These are phyloP conservation scores for Primulina tabacum DNA, from an alignment of 257 asterid species.

Conservation along the genomic window DNA sequence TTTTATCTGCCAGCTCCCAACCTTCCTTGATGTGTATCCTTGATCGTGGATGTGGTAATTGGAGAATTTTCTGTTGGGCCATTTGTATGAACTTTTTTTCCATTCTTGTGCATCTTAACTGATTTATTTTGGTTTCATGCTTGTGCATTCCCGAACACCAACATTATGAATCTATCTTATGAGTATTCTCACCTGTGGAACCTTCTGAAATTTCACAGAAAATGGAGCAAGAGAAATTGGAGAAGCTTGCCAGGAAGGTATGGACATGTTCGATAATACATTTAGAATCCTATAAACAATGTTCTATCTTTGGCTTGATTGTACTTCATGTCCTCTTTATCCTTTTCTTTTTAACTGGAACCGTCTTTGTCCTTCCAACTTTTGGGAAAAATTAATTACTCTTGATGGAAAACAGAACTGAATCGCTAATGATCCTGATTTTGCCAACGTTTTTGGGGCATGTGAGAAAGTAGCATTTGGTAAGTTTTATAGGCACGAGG, in stretches of 20 bases:
- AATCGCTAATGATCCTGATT: neutral
- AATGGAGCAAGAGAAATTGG: conserved; percentile 78
- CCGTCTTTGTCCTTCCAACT: neutral
- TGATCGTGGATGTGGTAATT: neutral
- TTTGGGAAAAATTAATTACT: neutral
- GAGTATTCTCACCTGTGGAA: conserved; percentile 22
- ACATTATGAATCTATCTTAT: neutral
- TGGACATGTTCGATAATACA: conserved; percentile 5
- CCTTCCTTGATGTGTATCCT: neutral
- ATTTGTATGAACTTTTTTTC: neutral
- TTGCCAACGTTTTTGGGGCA: no score
- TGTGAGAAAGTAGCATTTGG: no score
- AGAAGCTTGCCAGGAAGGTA: conserved; percentile 93
- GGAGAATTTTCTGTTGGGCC: neutral
- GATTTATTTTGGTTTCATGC: no score
- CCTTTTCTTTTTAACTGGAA: neutral
- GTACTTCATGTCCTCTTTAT: neutral
- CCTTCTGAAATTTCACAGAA: conserved; percentile 46
- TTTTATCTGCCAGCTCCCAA: neutral
- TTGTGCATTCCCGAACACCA: no score
- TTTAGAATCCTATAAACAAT: neutral
- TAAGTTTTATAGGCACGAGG: no score
- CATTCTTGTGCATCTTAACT: neutral
- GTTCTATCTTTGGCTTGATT: neutral
- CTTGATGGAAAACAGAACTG: conserved; percentile 11